These are phyloP conservation scores for Ustilago esculenta DNA, from an alignment of 1,284 basidiomycete species.

Conservation along the genomic window DNA sequence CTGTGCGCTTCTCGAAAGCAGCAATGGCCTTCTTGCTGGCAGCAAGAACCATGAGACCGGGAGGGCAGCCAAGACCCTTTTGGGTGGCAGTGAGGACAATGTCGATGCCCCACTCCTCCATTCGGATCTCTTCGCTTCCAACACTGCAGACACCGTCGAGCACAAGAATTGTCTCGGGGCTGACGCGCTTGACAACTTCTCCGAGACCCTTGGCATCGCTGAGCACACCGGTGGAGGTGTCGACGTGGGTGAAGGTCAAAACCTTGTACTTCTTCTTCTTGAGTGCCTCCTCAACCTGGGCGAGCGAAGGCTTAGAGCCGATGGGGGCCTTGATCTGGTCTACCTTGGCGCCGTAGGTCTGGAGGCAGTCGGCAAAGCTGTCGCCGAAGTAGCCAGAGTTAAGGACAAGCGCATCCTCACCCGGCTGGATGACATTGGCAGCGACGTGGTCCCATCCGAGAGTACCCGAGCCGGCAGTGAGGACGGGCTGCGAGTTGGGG, in stretches of 20 bases:
- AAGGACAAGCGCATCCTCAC: slow-evolving; percentile 82
- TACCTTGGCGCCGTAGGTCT: slow-evolving; percentile 90
- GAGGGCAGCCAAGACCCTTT: slow-evolving; percentile 95
- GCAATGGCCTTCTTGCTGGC: slow-evolving; percentile 83
- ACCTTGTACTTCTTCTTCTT: slow-evolving; percentile 86
- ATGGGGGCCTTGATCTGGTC: slow-evolving; percentile 83
- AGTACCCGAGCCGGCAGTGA: slow-evolving; percentile 93
- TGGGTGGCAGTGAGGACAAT: slow-evolving; percentile 89
- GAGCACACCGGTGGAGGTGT: slow-evolving; percentile 75
- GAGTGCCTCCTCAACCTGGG: slow-evolving; percentile 78
- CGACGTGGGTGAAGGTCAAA: slow-evolving; percentile 90
- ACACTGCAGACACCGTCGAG: slow-evolving; percentile 95
- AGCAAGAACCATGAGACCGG: slow-evolving; percentile 86
- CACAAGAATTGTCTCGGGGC: slow-evolving; percentile 85
- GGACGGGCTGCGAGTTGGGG: slow-evolving; percentile 74
- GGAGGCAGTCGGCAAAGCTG: slow-evolving; percentile 67
- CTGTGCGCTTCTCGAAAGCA: slow-evolving; percentile 77
- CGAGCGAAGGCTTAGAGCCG: slow-evolving; percentile 76
- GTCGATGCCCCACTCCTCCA: slow-evolving; percentile 94
- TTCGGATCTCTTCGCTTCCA: slow-evolving; percentile 89
- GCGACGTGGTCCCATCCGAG: slow-evolving; percentile 78
- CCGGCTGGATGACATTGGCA: slow-evolving; percentile 80
- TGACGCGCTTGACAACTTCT: slow-evolving; percentile 78
- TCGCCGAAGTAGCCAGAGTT: slow-evolving; percentile 70
- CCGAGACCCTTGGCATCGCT: slow-evolving; percentile 84